Conservation (phyloP, 768 basidiomycete species). For the Nevesoporus exiguus region DNA sequence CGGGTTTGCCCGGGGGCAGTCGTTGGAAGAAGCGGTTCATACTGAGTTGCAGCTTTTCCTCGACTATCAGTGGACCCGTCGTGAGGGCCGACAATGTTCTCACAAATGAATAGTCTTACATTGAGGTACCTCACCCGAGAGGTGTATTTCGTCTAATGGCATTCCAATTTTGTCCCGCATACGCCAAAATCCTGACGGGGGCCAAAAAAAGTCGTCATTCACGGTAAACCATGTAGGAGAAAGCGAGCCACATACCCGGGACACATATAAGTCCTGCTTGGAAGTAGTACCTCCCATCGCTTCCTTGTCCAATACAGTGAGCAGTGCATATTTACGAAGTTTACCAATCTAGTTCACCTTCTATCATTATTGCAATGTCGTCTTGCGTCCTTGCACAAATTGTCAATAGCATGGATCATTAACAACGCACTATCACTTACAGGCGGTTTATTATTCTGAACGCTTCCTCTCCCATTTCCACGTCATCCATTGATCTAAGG, state of each 20-base stretch:
- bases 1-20: constrained; percentile 64
- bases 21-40: constrained; percentile 72
- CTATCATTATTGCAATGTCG: constrained; percentile 59
- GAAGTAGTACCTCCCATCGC: constrained; percentile 70
- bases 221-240: neutral
- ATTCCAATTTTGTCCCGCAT: constrained; percentile 75
- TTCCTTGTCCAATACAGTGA: constrained; percentile 37
- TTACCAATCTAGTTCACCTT: constrained; percentile 37
- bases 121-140: constrained; percentile 62
- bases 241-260: constrained; percentile 43
- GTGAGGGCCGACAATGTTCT: neutral
- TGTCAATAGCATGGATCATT: neutral
- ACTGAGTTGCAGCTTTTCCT: constrained; percentile 59
- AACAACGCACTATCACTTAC: constrained; percentile 37
- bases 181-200: constrained; percentile 65
- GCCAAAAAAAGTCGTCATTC: neutral
- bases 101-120: constrained; percentile 42
- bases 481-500: constrained; percentile 23
- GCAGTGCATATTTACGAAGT: neutral
- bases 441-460: constrained; percentile 60
- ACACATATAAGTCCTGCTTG: constrained; percentile 71
- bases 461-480: constrained; percentile 46
- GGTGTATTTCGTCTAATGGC: constrained; percentile 68
- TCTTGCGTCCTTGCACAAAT: constrained; percentile 44
- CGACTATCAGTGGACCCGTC: constrained; percentile 39